Base-by-base conservation (phyloP, 306 rosid species). In the Glycine latifolia region DNA sequence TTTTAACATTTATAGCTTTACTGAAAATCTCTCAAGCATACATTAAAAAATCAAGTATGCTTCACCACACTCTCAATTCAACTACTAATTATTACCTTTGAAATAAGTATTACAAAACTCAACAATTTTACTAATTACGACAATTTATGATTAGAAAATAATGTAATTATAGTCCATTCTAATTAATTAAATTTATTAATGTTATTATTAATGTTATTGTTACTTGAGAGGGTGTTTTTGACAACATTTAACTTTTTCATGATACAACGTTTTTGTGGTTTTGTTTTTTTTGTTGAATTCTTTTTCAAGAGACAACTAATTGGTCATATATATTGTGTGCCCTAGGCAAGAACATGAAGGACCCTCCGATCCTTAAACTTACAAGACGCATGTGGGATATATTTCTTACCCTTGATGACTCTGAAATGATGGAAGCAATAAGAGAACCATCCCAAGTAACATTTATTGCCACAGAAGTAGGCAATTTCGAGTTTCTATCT, bases 401-500 rank as follows among this genome's bases (percentile, higher is more conserved):
- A 53, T 31, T 75, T 33, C 88, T 87, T 33, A 9, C 37, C 8
- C 6, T 20, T 3, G 82, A 56, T 3, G 82, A 81, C 39, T 0
- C 3, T 3, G n/a, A 10, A 8, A 26, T 84, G 46, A 69, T 20
- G 76, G 5, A 69, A 0, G 12, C 8, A 7, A 78, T 82, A 58
- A 70, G 74, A 13, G 16, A 31, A 10, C 90, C 88, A 37, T 53
- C 81, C 1, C 86, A 68, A 48, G 72, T 78, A 53, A 48, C 53
- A 74, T 79, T 56, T 63, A 16, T 68, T 78, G 90, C 88, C 3
- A 84, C 82, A 7, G 68, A 78, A 58, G 82, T 69, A 17, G 90
- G 90, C n/a, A 87, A 84, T 71, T 81, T 87, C 47, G 86, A 87
- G 78, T 84, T 87, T 73, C 37, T 87, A 15, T 78, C 86, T 2